Evolutionary conservation across 2,329 filamentous ascomycete genomes (phyloP).

Genomic region (Aspergillus spinulosporus): DNA sequence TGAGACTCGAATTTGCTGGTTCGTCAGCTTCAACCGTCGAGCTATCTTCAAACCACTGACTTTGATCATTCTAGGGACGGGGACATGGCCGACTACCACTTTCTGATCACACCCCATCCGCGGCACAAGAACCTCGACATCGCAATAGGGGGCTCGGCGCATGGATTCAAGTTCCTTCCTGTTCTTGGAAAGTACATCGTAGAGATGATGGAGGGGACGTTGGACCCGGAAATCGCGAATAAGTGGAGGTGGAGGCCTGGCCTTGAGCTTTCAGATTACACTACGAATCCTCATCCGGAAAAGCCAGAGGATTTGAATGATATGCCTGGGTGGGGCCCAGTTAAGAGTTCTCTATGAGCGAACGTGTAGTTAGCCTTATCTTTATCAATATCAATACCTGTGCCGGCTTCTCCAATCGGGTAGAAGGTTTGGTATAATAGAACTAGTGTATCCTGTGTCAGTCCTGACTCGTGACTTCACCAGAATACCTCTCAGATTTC

Average conservation of each 20-base stretch:
- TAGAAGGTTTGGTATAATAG: background rate
- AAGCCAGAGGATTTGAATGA: conserved; percentile 2
- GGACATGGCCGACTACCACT: conserved; percentile 11
- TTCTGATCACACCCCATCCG: background rate
- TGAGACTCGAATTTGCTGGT: conserved; percentile 7
- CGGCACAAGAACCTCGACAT: background rate
- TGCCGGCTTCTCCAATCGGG: background rate
- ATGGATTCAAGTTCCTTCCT: conserved; percentile 67
- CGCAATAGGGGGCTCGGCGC: background rate
- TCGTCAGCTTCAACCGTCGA: background rate
- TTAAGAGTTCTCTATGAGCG: conserved; percentile 4
- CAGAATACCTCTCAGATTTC: too few relatives aligned
- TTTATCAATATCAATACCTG: background rate
- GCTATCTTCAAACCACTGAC: background rate
- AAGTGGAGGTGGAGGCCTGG: conserved; percentile 10
- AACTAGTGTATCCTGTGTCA: background rate
- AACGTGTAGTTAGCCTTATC: background rate
- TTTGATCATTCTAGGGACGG: conserved; percentile 8
- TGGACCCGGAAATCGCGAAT: conserved; percentile 4
- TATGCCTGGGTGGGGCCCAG: background rate
- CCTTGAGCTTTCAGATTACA: background rate
- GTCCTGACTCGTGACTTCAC: too few relatives aligned
- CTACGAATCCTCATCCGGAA: conserved; percentile 6
- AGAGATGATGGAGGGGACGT: conserved; percentile 2
- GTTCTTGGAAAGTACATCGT: conserved; percentile 61